These are phyloP conservation scores for Tylopilus felleus DNA, from an alignment of 768 basidiomycete species.

Conservation along the genomic window DNA sequence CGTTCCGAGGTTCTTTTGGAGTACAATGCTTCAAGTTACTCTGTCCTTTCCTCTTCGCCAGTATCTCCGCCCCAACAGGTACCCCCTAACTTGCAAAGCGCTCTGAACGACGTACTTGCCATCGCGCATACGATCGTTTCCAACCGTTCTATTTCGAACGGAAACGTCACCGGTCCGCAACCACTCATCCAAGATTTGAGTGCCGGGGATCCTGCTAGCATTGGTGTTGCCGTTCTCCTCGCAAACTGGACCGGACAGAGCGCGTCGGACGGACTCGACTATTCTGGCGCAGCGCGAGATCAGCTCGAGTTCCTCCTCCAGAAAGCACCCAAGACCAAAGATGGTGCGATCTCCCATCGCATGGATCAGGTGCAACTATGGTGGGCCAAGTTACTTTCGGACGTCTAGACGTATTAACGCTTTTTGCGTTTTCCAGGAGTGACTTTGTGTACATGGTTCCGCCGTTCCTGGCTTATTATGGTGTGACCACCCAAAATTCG, in stretches of 20 bases:
- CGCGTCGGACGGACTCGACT: slow-evolving; percentile 45
- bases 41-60: slow-evolving; percentile 38
- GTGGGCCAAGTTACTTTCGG: slow-evolving; percentile 31
- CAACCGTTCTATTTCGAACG: slow-evolving; percentile 42
- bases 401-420: not conserved
- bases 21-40: slow-evolving; percentile 41
- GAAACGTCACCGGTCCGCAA: slow-evolving; percentile 46
- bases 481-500: slow-evolving; percentile 53
- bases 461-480: slow-evolving; percentile 85
- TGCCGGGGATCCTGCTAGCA: slow-evolving; percentile 74
- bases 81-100: slow-evolving; percentile 20
- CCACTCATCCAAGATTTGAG: slow-evolving; percentile 58
- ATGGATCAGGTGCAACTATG: slow-evolving; percentile 67
- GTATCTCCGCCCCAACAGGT: slow-evolving; percentile 28
- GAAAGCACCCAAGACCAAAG: slow-evolving; percentile 55
- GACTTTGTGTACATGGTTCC: slow-evolving; percentile 86
- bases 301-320: slow-evolving; percentile 63
- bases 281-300: slow-evolving; percentile 57
- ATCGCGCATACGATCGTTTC: slow-evolving; percentile 52
- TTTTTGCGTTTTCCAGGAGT: slow-evolving; percentile 43
- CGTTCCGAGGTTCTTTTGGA: slow-evolving; percentile 51
- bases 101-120: slow-evolving; percentile 52
- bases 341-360: slow-evolving; percentile 84
- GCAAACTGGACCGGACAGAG: slow-evolving; percentile 50
- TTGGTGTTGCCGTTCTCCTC: slow-evolving; percentile 67